Evolutionary conservation across 2,329 filamentous ascomycete species (phyloP).

Genomic region (Ascochyta lentis): DNA sequence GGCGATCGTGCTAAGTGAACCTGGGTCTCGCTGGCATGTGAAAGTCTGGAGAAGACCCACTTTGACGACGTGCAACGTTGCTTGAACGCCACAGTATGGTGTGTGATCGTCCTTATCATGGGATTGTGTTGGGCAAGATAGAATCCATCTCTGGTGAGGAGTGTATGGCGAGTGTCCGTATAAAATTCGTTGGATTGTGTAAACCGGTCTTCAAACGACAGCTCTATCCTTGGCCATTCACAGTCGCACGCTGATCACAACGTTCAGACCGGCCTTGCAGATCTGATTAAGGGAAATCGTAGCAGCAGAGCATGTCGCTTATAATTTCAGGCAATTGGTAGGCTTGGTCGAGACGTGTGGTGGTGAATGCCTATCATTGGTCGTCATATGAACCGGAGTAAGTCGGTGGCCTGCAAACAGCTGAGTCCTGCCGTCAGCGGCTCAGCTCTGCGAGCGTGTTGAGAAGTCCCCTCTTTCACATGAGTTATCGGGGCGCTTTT

Average conservation of each 20-base stretch:
- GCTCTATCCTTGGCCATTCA: too few relatives aligned
- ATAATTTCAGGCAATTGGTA: neutral
- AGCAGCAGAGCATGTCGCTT: neutral
- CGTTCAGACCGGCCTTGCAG: neutral
- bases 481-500: constrained; percentile 5
- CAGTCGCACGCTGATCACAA: neutral
- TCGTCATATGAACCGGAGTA: neutral
- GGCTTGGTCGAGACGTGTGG: neutral
- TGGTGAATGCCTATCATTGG: constrained; percentile 1
- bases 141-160: too few relatives aligned
- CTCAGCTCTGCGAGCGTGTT: neutral
- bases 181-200: neutral
- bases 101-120: too few relatives aligned
- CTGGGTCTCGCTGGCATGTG: constrained; percentile 26
- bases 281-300: neutral
- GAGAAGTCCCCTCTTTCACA: constrained; percentile 13
- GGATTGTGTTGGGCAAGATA: too few relatives aligned
- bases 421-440: constrained; percentile 4
- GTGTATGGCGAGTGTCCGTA: neutral
- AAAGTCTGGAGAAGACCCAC: constrained; percentile 32
- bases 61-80: constrained; percentile 7
- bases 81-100: too few relatives aligned
- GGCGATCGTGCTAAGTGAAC: constrained; percentile 24
- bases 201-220: too few relatives aligned
- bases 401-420: constrained; percentile 4